Conservation (phyloP, 345 rosid species). For the Lumnitzera littorea region DNA sequence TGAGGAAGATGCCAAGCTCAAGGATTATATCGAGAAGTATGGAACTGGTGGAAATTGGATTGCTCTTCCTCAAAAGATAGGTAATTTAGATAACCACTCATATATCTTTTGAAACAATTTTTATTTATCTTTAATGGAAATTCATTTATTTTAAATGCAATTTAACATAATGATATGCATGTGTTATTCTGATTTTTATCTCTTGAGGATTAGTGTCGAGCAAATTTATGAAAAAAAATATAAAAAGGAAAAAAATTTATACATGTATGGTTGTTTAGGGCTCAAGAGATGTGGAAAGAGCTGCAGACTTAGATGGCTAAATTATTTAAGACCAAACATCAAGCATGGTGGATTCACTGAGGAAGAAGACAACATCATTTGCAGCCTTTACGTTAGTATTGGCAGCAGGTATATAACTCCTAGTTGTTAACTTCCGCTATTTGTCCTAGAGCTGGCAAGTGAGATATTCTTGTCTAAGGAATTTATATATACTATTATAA, state of each 20-base stretch:
- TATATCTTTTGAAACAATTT: neutral
- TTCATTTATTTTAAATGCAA: too few species aligned
- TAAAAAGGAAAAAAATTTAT: too few species aligned
- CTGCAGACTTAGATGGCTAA: constrained; percentile 97
- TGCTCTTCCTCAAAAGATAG: constrained; percentile 95
- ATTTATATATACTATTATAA: neutral
- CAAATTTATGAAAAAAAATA: too few species aligned
- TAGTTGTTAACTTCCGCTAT: neutral
- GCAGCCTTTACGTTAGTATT: constrained; percentile 97
- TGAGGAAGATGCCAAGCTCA: constrained; percentile 90
- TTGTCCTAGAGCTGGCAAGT: neutral
- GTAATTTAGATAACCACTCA: constrained; percentile 26
- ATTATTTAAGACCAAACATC: constrained; percentile 94
- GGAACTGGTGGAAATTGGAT: constrained; percentile 99
- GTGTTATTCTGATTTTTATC: too few species aligned
- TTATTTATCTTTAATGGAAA: neutral
- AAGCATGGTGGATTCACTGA: constrained; percentile 99
- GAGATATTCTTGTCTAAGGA: neutral
- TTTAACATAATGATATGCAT: too few species aligned
- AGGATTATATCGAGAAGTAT: constrained; percentile 67
- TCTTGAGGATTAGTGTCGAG: too few species aligned
- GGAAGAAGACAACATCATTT: constrained; percentile 97
- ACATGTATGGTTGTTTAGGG: constrained; percentile 28
- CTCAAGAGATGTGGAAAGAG: constrained; percentile 98
- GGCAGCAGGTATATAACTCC: constrained; percentile 75